These are phyloP conservation scores for Rubia yunnanensis DNA, from an alignment of 257 asterid genomes.

Conservation along the genomic window DNA sequence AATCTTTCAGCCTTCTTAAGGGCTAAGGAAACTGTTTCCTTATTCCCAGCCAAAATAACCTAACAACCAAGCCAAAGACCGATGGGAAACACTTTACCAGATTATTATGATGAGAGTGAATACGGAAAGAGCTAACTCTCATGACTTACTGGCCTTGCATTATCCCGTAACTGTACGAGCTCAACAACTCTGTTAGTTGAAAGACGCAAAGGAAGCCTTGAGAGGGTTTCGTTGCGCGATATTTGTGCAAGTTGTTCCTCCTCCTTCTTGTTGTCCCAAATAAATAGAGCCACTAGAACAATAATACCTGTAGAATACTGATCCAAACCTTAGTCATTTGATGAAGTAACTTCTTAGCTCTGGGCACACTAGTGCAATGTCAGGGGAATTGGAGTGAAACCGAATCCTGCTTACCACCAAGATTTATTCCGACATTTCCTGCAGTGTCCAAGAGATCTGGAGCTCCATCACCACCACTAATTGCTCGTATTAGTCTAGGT, in stretches of 20 bases:
- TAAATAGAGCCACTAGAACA: conserved; percentile 60
- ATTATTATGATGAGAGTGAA: not conserved
- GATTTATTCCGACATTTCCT: conserved; percentile 66
- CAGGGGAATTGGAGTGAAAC: not conserved
- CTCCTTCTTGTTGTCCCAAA: conserved; percentile 95
- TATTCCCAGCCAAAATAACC: conserved; percentile 91
- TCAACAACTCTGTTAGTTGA: conserved; percentile 90
- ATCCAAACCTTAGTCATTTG: conserved; percentile 41
- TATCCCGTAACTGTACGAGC: conserved; percentile 90
- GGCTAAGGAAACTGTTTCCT: conserved; percentile 68
- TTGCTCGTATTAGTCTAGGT: conserved; percentile 63
- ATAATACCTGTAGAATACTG: conserved; percentile 83
- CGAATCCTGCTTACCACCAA: conserved; percentile 48
- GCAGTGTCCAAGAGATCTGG: conserved; percentile 64
- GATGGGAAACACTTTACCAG: not conserved
- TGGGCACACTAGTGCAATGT: not conserved
- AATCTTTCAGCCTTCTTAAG: conserved; percentile 75
- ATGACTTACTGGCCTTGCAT: conserved; percentile 78
- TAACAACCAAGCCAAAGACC: conserved; percentile 18
- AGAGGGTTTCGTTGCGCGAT: conserved; percentile 72
- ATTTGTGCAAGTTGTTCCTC: conserved; percentile 91
- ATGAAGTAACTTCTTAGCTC: conserved; percentile 6
- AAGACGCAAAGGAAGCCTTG: conserved; percentile 91
- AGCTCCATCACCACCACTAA: conserved; percentile 81
- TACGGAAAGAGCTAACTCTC: not conserved